phyloP scores from a whole-genome alignment of 1,139 yeast species.

The Saccharomyces hybrid region DNA sequence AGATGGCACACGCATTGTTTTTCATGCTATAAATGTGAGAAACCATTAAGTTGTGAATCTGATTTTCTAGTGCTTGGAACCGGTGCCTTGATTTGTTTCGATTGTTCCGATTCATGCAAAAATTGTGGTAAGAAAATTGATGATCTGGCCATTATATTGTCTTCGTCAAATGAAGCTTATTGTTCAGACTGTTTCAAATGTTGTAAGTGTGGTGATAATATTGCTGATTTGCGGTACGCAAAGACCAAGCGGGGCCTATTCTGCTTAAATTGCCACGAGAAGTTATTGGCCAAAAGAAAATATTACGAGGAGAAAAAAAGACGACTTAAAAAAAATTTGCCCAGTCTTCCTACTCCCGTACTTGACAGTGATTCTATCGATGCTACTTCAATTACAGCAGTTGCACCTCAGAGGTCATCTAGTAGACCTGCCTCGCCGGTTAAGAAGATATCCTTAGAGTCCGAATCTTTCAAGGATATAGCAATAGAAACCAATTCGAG shows the following conservation, averaged over 20 bases:
- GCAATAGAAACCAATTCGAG: conserved; percentile 2
- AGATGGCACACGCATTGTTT: conserved; percentile 96
- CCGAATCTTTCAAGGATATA: background rate
- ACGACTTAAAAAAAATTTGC: conserved; percentile 29
- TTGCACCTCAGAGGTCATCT: conserved; percentile 14
- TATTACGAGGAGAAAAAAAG: conserved; percentile 36
- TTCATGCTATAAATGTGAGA: conserved; percentile 75
- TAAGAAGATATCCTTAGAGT: background rate
- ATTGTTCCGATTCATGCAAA: conserved; percentile 84
- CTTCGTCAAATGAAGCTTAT: conserved; percentile 92
- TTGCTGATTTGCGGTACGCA: conserved; percentile 87
- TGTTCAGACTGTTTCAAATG: conserved; percentile 90
- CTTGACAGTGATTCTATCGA: background rate
- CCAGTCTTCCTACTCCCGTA: conserved; percentile 23
- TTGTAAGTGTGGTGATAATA: conserved; percentile 78
- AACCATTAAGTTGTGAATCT: conserved; percentile 75
- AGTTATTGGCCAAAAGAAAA: conserved; percentile 42
- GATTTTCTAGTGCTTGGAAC: conserved; percentile 88
- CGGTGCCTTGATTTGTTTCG: conserved; percentile 83
- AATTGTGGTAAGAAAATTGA: conserved; percentile 86
- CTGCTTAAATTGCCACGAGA: conserved; percentile 90
- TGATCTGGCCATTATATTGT: conserved; percentile 72
- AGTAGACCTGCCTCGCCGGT: conserved; percentile 16
- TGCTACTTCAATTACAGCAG: conserved; percentile 6
- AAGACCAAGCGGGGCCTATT: conserved; percentile 89